These are phyloP conservation scores for Pontederia paniculata DNA, from an alignment of 176 grass and related monocot genomes.

Conservation along the genomic window DNA sequence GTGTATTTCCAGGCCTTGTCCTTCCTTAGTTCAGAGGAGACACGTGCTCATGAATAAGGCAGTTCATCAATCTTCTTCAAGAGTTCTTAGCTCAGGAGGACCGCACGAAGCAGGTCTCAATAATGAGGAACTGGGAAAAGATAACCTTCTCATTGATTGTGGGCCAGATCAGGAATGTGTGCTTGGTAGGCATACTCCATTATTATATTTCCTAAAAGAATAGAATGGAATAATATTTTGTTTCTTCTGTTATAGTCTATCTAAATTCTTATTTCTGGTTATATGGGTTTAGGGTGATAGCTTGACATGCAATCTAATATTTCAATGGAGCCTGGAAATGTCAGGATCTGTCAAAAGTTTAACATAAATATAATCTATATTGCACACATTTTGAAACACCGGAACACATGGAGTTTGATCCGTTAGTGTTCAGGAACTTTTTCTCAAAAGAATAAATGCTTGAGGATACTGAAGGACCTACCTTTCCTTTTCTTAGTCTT, in stretches of 20 bases:
- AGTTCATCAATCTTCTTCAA: background rate
- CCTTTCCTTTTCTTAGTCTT: no score
- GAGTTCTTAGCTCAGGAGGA: slow-evolving; percentile 7
- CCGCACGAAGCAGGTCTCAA: slow-evolving; percentile 7
- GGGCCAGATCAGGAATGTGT: slow-evolving; percentile 22
- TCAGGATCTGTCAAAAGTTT: no score
- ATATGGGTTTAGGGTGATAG: no score
- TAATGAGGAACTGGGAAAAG: slow-evolving; percentile 15
- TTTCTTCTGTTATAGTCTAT: background rate
- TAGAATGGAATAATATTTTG: background rate
- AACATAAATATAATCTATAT: no score
- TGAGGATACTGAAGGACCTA: no score
- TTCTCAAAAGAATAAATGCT: no score
- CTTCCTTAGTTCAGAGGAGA: slow-evolving; percentile 1
- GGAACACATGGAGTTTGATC: no score
- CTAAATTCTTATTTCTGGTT: background rate
- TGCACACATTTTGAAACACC: no score
- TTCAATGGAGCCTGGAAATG: no score
- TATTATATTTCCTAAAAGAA: background rate
- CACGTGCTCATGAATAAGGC: background rate
- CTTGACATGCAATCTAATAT: no score
- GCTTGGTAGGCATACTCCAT: slow-evolving; percentile 10
- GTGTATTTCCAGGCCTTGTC: background rate
- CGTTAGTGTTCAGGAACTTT: no score
- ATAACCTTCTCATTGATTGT: slow-evolving; percentile 22